Percentiles rank a stretch among this genome's conserved stretches.
Conservation (phyloP, 192 early-diverging fungal genomes). For the Backusella mclennaniae region DNA sequence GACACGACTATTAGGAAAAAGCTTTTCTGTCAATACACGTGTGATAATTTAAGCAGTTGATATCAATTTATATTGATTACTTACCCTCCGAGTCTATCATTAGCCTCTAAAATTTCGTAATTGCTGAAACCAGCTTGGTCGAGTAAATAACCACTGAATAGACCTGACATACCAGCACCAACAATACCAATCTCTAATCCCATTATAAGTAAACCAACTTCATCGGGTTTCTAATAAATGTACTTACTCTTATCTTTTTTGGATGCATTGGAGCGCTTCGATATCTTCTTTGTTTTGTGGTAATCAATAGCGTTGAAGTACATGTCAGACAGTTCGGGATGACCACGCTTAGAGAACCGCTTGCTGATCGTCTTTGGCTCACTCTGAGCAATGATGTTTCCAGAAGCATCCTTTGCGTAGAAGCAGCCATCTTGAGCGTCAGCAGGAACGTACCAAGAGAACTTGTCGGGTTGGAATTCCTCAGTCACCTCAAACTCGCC, state of each 20-base stretch:
- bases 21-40: neutral
- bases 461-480: slow-evolving; percentile 6
- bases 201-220: neutral
- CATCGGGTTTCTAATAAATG: neutral
- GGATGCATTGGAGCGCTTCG: neutral
- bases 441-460: slow-evolving; percentile 13
- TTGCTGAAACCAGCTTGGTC: slow-evolving; percentile 28
- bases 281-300: slow-evolving; percentile 10
- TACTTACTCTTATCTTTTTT: slow-evolving; percentile 23
- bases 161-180: slow-evolving; percentile 31
- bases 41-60: neutral
- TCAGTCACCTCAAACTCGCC: neutral
- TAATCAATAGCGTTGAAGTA: slow-evolving; percentile 21
- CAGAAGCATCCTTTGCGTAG: slow-evolving; percentile 5
- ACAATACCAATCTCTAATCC: slow-evolving; percentile 27
- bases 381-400: slow-evolving; percentile 10
- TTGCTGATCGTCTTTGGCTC: neutral
- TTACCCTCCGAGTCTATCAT: slow-evolving; percentile 31
- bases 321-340: slow-evolving; percentile 17
- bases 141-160: slow-evolving; percentile 26
- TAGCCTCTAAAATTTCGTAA: slow-evolving; percentile 26
- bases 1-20: slow-evolving; percentile 13
- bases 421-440: neutral
- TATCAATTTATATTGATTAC: too few relatives aligned
- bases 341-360: slow-evolving; percentile 10